Conservation (phyloP, 2,329 filamentous ascomycete genomes). For the Sporothrix brasiliensis region DNA sequence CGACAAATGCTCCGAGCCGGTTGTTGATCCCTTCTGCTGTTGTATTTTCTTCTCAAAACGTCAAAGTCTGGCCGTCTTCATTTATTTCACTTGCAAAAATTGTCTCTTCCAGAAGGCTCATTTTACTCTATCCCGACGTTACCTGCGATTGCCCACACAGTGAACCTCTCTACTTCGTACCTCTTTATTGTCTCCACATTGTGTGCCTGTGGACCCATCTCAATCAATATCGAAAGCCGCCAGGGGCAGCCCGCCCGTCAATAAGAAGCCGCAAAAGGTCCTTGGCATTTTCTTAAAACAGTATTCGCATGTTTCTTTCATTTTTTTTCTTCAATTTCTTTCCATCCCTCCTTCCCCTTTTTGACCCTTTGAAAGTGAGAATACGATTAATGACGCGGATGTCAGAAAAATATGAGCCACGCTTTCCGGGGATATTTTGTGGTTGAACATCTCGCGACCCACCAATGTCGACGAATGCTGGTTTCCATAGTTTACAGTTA, state of each 20-base stretch:
- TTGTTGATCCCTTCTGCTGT: neutral
- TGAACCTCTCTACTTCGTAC: neutral
- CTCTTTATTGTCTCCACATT: neutral
- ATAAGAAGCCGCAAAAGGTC: constrained; percentile 12
- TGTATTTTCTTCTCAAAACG: neutral
- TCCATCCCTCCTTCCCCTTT: no score
- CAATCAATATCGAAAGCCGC: constrained; percentile 15
- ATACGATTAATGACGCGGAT: no score
- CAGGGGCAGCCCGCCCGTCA: neutral
- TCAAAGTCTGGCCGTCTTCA: neutral
- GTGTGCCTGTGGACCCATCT: neutral
- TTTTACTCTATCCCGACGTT: constrained; percentile 12
- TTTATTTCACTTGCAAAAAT: neutral
- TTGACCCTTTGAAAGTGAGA: no score
- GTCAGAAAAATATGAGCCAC: no score
- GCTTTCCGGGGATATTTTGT: no score
- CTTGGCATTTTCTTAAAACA: constrained; percentile 7
- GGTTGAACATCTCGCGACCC: no score
- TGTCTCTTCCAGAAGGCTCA: constrained; percentile 14
- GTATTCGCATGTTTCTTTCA: no score
- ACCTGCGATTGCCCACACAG: neutral
- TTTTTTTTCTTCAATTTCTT: no score
- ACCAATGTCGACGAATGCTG: no score
- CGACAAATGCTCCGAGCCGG: constrained; percentile 23
- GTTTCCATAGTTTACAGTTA: no score